Evolutionary conservation across 768 basidiomycete genomes (phyloP).

Genomic region (Chlorophyllum brunneum): DNA sequence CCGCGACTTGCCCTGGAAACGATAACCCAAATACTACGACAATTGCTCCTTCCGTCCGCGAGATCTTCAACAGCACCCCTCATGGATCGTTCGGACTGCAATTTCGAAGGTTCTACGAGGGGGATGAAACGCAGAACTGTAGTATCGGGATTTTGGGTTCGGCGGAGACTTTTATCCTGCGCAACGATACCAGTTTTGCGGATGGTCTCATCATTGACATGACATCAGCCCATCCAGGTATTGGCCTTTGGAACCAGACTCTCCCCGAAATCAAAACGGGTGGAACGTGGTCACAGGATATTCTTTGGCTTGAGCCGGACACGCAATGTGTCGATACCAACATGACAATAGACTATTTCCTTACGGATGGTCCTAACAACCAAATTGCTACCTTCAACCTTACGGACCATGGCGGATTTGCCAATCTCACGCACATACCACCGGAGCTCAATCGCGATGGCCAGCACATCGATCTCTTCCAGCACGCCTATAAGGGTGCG

Average conservation of each 20-base stretch:
- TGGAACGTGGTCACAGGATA: slow-evolving; percentile 19
- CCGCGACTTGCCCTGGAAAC: slow-evolving; percentile 18
- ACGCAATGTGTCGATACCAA: slow-evolving; percentile 21
- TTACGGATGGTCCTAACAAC: not conserved
- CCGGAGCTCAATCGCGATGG: slow-evolving; percentile 17
- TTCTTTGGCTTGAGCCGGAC: slow-evolving; percentile 22
- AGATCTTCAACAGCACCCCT: slow-evolving; percentile 18
- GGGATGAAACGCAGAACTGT: slow-evolving; percentile 13
- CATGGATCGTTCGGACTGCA: slow-evolving; percentile 21
- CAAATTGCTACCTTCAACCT: slow-evolving; percentile 12
- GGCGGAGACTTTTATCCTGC: slow-evolving; percentile 17
- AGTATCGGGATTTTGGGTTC: slow-evolving; percentile 6
- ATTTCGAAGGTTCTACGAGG: slow-evolving; percentile 18
- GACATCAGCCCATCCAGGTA: slow-evolving; percentile 15
- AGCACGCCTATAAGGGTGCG: slow-evolving; percentile 22
- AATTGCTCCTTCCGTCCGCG: slow-evolving; percentile 15
- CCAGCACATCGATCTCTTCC: slow-evolving; percentile 17
- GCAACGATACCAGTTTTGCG: slow-evolving; percentile 17
- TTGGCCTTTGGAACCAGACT: slow-evolving; percentile 9
- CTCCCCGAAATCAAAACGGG: slow-evolving; percentile 6
- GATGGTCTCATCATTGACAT: slow-evolving; percentile 20
- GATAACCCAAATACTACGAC: slow-evolving; percentile 13
- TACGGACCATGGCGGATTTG: slow-evolving; percentile 19
- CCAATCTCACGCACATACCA: slow-evolving; percentile 13
- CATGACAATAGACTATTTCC: slow-evolving; percentile 19